Base-by-base conservation (phyloP, 164 flowering plant species). In the Santalum album region DNA sequence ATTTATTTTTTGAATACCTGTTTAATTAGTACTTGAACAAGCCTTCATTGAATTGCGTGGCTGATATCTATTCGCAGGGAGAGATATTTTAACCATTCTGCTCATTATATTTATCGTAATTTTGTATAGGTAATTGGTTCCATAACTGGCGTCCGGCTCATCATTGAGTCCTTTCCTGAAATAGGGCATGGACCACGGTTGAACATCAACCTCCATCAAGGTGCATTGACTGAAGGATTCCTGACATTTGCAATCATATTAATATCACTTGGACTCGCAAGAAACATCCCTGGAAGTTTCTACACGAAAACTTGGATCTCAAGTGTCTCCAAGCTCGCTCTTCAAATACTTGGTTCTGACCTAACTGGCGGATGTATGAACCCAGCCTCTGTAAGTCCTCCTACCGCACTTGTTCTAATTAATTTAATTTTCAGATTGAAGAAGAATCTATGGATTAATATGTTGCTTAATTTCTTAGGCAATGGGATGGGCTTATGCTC, bases 351-450 rank as follows among this genome's bases (percentile, higher is more conserved):
- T 34, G 96, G 98, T 24, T 83, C 96, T 55, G 98, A 92, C 69
- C 73, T 92, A 10, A 92, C 98, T 0, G 98, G 98, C 21, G 98
- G 96, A 57, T 69, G 75, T 65, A 88, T 92, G 98, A 92, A 92
- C 72, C 98, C 98, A 6, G 98, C 98, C 49, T 72, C 98, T 60
- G 96, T 88, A 78, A 80, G 98, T 69, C 9, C 26, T 45, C n/a
- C n/a, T 17, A 17, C 17, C 20, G 21, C 16, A 9, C n/a, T 19
- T 25, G 0, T 16, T 25, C 25, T 16, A 12, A 3, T 29, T 29
- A 9, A 9, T 4, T 4, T 29, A 29, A 4, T 29, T 29, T 9
- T 3, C 34, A 29, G 34, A 3, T 21, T 19, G 22, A 7, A n/a
- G 39, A 36, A 27, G 20, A 36, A 22, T 12, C 38, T 42, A 23